phyloP scores from a whole-genome alignment of 2,329 filamentous ascomycete genomes.

The Colletotrichum sidae region DNA sequence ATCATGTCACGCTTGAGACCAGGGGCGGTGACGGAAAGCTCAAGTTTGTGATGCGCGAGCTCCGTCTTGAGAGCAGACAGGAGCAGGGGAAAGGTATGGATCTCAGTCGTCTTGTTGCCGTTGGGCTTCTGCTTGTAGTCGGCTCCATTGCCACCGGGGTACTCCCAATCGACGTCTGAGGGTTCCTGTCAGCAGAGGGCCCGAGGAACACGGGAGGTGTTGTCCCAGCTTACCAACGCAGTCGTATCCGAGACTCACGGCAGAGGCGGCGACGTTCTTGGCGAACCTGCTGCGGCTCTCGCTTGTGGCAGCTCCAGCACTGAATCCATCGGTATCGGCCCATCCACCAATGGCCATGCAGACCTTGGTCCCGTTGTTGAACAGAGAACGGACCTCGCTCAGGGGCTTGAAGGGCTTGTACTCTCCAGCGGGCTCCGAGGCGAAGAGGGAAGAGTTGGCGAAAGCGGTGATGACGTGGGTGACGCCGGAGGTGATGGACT shows the following conservation, averaged over 20 bases:
- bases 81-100: slow-evolving; percentile 71
- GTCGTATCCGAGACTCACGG: slow-evolving; percentile 68
- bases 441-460: slow-evolving; percentile 62
- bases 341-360: slow-evolving; percentile 75
- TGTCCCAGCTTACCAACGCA: slow-evolving; percentile 61
- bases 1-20: slow-evolving; percentile 74
- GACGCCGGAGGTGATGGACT: slow-evolving; percentile 55
- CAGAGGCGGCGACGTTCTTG: slow-evolving; percentile 65
- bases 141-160: slow-evolving; percentile 71
- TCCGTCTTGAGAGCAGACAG: slow-evolving; percentile 68
- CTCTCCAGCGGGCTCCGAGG: slow-evolving; percentile 47
- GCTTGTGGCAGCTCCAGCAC: slow-evolving; percentile 58
- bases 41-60: slow-evolving; percentile 63
- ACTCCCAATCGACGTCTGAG: slow-evolving; percentile 76
- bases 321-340: slow-evolving; percentile 71
- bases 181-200: not conserved
- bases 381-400: slow-evolving; percentile 62
- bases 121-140: slow-evolving; percentile 76
- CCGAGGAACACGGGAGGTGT: not conserved
- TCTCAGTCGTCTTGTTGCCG: slow-evolving; percentile 67
- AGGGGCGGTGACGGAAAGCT: slow-evolving; percentile 76
- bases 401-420: slow-evolving; percentile 67
- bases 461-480: slow-evolving; percentile 68
- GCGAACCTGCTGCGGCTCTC: slow-evolving; percentile 64
- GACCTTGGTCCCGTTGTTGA: slow-evolving; percentile 65